Conservation (phyloP, 164 flowering plant species). For the Santalum album region DNA sequence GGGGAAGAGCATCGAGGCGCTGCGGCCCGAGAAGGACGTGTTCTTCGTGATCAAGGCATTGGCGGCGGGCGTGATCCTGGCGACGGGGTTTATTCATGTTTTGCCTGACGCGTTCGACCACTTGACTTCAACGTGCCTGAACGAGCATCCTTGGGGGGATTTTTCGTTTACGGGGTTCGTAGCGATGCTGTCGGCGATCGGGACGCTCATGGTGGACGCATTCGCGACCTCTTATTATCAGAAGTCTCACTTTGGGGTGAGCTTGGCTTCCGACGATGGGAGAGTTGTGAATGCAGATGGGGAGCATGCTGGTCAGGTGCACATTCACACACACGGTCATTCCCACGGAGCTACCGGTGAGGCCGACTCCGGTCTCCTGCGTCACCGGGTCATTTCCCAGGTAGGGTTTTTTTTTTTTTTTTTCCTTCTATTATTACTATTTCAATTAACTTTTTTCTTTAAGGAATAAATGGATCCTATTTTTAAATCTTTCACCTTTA, state of each 20-base stretch:
- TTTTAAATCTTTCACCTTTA: too few species aligned
- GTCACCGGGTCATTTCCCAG: not conserved
- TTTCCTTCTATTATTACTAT: too few species aligned
- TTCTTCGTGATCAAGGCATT: constrained; percentile 3
- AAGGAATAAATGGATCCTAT: too few species aligned
- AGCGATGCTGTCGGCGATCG: not conserved
- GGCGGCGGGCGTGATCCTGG: constrained; percentile 1
- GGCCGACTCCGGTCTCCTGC: not conserved
- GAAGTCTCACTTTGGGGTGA: not conserved
- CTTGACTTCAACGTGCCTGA: not conserved
- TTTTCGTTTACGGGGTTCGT: not conserved
- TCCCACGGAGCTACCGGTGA: not conserved
- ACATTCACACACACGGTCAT: not conserved
- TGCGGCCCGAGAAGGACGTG: not conserved
- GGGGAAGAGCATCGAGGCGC: not conserved
- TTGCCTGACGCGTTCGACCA: not conserved
- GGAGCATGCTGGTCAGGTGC: not conserved
- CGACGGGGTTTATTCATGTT: not conserved
- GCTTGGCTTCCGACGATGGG: not conserved
- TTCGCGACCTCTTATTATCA: not conserved
- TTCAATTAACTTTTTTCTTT: too few species aligned
- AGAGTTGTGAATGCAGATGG: not conserved
- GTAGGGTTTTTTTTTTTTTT: too few species aligned
- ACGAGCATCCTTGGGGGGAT: not conserved
- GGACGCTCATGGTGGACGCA: not conserved